These are phyloP conservation scores for Pleurotus cornucopiae DNA, from an alignment of 768 basidiomycete species.

Conservation along the genomic window DNA sequence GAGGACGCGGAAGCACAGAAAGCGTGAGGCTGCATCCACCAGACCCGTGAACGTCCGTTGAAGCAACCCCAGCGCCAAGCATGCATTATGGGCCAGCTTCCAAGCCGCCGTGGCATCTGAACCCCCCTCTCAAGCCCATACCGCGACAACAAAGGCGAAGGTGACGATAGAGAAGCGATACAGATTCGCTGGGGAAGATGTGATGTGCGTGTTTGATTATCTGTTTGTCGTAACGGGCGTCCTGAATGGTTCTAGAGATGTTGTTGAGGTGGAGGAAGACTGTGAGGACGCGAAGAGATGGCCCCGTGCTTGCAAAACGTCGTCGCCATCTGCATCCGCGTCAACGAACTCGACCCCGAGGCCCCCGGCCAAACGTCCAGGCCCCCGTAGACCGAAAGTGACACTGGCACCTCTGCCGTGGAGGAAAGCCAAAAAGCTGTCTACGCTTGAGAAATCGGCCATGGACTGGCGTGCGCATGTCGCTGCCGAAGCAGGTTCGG, in stretches of 20 bases:
- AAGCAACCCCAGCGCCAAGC: conserved; percentile 42
- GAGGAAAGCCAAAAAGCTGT: conserved; percentile 66
- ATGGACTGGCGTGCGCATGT: conserved; percentile 83
- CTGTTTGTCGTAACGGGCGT: background rate
- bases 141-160: conserved; percentile 27
- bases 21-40: conserved; percentile 28
- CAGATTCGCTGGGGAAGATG: conserved; percentile 73
- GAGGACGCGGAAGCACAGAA: conserved; percentile 39
- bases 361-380: conserved; percentile 40
- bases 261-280: conserved; percentile 67
- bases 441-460: conserved; percentile 81
- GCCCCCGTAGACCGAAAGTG: conserved; percentile 65
- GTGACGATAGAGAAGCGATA: conserved; percentile 70
- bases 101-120: conserved; percentile 50
- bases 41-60: conserved; percentile 1
- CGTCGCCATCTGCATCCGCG: conserved; percentile 9
- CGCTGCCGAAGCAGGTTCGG: conserved; percentile 31
- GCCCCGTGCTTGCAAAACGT: conserved; percentile 32
- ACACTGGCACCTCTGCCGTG: conserved; percentile 50
- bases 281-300: conserved; percentile 76
- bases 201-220: conserved; percentile 45
- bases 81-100: conserved; percentile 65
- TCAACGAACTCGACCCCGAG: conserved; percentile 17
- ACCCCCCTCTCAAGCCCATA: conserved; percentile 12
- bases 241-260: conserved; percentile 43